Conservation (phyloP, 768 basidiomycete genomes). For the Mycena galopus region DNA sequence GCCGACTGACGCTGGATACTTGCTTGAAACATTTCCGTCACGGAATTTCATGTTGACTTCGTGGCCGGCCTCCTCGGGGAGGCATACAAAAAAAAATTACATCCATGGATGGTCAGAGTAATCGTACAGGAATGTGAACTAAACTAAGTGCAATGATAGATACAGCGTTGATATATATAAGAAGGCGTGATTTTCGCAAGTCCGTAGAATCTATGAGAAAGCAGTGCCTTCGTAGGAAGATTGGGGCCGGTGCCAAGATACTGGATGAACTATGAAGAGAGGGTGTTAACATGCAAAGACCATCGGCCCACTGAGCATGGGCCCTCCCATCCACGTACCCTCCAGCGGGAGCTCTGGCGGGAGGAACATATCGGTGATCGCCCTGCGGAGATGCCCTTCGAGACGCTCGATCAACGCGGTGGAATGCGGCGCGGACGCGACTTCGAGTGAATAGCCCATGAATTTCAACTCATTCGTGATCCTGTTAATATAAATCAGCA, state of each 20-base stretch:
- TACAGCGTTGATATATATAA: too few species aligned
- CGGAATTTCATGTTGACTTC: too few species aligned
- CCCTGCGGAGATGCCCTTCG: background rate
- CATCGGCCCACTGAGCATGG: background rate
- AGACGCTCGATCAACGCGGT: slow-evolving; percentile 2
- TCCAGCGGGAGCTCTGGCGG: background rate
- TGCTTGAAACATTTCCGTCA: too few species aligned
- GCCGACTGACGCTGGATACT: too few species aligned
- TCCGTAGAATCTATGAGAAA: background rate
- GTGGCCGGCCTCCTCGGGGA: too few species aligned
- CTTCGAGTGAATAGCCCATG: slow-evolving; percentile 14
- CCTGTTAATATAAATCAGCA: background rate
- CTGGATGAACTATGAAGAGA: background rate
- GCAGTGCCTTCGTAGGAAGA: background rate
- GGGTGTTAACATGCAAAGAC: background rate
- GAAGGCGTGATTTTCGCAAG: too few species aligned
- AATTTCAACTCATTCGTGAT: slow-evolving; percentile 15
- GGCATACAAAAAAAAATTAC: too few species aligned
- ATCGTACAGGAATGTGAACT: too few species aligned
- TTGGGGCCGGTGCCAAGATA: background rate
- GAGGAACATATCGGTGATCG: slow-evolving; percentile 1
- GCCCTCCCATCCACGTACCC: slow-evolving; percentile 1
- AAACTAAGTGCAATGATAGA: too few species aligned
- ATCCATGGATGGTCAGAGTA: too few species aligned
- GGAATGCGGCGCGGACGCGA: background rate